Percentiles rank a stretch among this genome's conserved stretches.
Evolutionary conservation across 2,329 filamentous ascomycete species (phyloP).

Genomic region (Incumbomyces lentus): DNA sequence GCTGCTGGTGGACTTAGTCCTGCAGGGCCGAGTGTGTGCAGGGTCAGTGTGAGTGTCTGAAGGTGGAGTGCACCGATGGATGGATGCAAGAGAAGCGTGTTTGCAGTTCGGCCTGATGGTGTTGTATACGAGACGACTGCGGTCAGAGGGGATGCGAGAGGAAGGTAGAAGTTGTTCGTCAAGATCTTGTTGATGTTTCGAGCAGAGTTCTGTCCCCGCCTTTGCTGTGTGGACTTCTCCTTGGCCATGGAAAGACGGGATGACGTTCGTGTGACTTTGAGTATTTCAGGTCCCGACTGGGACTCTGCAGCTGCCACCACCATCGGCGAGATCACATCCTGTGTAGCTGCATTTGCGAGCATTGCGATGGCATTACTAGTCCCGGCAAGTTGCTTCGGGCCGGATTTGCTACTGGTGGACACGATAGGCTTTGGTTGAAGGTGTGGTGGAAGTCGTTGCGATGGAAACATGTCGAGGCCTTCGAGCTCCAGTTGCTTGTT

Average conservation of each 20-base stretch:
- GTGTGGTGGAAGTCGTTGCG: constrained; percentile 63
- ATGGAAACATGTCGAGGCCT: constrained; percentile 55
- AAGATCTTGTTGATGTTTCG: constrained; percentile 73
- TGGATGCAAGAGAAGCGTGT: constrained; percentile 54
- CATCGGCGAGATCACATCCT: constrained; percentile 67
- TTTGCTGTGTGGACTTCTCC: constrained; percentile 35
- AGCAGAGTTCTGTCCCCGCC: constrained; percentile 49
- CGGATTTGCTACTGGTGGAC: background rate
- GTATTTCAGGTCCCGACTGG: constrained; percentile 64
- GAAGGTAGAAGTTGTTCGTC: constrained; percentile 70
- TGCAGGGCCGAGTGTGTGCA: constrained; percentile 73
- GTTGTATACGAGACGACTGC: constrained; percentile 28
- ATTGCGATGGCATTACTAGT: constrained; percentile 49
- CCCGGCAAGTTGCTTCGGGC: constrained; percentile 34
- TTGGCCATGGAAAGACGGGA: constrained; percentile 46
- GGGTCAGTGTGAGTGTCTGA: constrained; percentile 71
- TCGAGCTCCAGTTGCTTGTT: constrained; percentile 25
- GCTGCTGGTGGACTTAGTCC: constrained; percentile 60
- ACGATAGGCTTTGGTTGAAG: constrained; percentile 35
- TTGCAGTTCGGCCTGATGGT: constrained; percentile 13
- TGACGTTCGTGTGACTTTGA: constrained; percentile 53
- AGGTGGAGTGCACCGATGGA: constrained; percentile 69
- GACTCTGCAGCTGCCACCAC: constrained; percentile 73
- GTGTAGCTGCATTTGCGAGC: constrained; percentile 58
- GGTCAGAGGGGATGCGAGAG: constrained; percentile 71